A percentile compares a stretch with the other conserved stretches of the same genome.
Evolutionary conservation across 148 eudicot genomes (phyloP).

Genomic region (Gaultheria prostrata): DNA sequence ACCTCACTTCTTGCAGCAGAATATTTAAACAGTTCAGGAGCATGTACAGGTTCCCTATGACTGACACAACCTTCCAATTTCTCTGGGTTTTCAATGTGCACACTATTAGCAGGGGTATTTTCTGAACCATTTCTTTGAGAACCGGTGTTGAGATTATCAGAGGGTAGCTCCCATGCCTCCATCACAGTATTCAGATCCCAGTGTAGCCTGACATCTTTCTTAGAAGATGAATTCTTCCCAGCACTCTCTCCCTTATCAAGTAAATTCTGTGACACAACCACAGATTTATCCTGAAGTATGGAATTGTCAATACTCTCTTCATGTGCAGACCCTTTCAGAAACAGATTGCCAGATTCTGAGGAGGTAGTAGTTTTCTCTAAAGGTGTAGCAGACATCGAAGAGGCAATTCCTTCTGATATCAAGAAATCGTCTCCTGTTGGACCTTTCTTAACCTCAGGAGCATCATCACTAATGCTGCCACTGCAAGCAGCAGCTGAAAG

Average conservation of each 20-base stretch:
- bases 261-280: constrained; percentile 22
- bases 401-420: constrained; percentile 27
- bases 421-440: constrained; percentile 25
- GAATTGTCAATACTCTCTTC: constrained; percentile 20
- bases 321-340: constrained; percentile 13
- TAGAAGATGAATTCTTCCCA: constrained; percentile 24
- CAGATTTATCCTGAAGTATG: constrained; percentile 15
- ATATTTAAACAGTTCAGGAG: background rate
- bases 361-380: constrained; percentile 28
- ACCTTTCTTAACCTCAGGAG: constrained; percentile 31
- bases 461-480: constrained; percentile 40
- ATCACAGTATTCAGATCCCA: constrained; percentile 85
- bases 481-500: constrained; percentile 86
- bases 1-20: background rate
- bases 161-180: constrained; percentile 80
- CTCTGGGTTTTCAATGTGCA: constrained; percentile 10
- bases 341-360: constrained; percentile 21
- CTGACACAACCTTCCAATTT: constrained; percentile 12
- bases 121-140: constrained; percentile 23
- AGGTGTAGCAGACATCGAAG: constrained; percentile 27
- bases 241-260: constrained; percentile 25
- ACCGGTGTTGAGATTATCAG: constrained; percentile 23
- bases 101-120: constrained; percentile 15
- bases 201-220: constrained; percentile 46
- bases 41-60: background rate